Conservation (phyloP, 768 basidiomycete genomes). For the Roridomyces roridus region DNA sequence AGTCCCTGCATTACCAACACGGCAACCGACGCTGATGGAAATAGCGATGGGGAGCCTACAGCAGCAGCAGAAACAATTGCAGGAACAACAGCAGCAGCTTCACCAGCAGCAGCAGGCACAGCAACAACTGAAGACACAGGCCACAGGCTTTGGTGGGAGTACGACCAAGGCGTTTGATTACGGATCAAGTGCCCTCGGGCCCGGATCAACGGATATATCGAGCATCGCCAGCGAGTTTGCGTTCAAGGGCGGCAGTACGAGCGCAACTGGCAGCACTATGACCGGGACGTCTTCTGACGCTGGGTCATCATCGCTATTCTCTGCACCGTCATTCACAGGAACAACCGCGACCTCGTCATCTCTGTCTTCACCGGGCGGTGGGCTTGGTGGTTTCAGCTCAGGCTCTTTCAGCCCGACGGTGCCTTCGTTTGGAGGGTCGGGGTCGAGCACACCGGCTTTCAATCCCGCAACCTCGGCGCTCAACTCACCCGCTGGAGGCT, state of each 20-base stretch:
- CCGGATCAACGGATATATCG: constrained; percentile 63
- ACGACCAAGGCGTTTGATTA: constrained; percentile 44
- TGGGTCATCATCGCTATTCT: constrained; percentile 21
- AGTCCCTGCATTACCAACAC: constrained; percentile 2
- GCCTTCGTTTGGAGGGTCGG: not conserved
- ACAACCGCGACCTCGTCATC: constrained; percentile 32
- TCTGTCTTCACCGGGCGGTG: constrained; percentile 4
- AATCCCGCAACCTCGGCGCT: constrained; percentile 12
- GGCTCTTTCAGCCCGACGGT: constrained; percentile 20
- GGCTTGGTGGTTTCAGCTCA: constrained; percentile 9
- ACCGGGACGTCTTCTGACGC: constrained; percentile 19
- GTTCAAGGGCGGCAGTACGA: constrained; percentile 43
- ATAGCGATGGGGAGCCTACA: constrained; percentile 57
- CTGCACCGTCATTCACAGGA: constrained; percentile 8
- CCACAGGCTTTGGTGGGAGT: constrained; percentile 21
- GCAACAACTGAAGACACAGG: constrained; percentile 26
- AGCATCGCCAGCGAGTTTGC: constrained; percentile 79
- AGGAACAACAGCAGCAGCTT: constrained; percentile 24
- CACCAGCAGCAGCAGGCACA: constrained; percentile 25
- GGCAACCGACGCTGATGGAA: constrained; percentile 80
- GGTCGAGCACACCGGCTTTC: not conserved
- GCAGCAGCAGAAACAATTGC: constrained; percentile 33
- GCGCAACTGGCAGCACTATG: constrained; percentile 1
- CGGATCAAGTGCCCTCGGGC: constrained; percentile 44
- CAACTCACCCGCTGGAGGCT: constrained; percentile 31